phyloP scores from a whole-genome alignment of 1,139 yeast species.

The Saccharomycopsis crataegensis region DNA sequence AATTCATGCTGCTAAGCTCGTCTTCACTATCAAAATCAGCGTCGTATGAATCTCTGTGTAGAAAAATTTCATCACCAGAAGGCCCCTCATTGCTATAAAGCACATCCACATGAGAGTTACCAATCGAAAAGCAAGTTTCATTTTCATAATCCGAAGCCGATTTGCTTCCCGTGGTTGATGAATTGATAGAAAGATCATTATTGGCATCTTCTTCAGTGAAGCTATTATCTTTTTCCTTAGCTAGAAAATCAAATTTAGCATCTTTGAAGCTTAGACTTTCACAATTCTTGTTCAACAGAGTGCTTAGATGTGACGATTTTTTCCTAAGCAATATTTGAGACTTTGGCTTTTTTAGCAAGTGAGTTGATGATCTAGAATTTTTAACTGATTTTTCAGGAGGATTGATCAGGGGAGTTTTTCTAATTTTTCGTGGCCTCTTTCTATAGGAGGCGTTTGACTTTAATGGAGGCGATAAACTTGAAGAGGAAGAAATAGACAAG shows the following conservation, averaged over 20 bases:
- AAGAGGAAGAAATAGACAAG: not conserved
- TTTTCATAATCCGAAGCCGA: not conserved
- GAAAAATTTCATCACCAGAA: not conserved
- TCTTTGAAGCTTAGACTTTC: too few relatives aligned
- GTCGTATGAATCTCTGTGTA: not conserved
- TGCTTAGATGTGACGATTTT: not conserved
- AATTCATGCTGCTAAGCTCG: not conserved
- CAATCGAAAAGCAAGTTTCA: not conserved
- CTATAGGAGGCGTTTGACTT: not conserved
- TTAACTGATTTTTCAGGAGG: not conserved
- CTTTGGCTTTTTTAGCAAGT: not conserved
- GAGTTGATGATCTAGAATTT: not conserved
- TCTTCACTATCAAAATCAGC: not conserved
- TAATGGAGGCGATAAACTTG: not conserved
- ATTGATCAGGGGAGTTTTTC: not conserved
- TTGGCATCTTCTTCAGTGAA: too few relatives aligned
- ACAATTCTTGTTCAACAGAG: too few relatives aligned
- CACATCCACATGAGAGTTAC: not conserved
- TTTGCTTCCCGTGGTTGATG: not conserved
- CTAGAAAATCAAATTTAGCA: too few relatives aligned
- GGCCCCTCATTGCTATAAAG: not conserved
- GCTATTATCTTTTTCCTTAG: too few relatives aligned
- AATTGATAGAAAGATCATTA: too few relatives aligned
- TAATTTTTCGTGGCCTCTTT: slow-evolving; percentile 1
- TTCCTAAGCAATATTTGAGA: not conserved